Evolutionary conservation across 495 filamentous ascomycete genomes (phyloP).

Genomic region (Thermothielavioides terrestris): DNA sequence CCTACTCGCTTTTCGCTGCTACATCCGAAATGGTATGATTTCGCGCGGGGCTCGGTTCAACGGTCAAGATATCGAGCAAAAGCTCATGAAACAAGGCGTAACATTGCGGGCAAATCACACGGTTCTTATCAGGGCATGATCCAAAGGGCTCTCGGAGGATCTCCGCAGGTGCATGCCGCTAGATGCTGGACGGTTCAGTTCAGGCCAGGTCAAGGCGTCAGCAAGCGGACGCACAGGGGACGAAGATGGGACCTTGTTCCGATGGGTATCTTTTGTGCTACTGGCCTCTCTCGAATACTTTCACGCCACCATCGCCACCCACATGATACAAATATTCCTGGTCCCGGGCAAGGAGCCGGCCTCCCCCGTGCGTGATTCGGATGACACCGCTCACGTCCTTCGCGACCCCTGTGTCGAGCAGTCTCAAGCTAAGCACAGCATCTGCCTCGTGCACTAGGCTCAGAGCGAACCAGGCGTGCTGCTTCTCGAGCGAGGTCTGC

Average conservation of each 20-base stretch:
- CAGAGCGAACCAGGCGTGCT: slow-evolving; percentile 61
- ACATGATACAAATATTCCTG: slow-evolving; percentile 77
- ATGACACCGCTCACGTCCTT: slow-evolving; percentile 87
- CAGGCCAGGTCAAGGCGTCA: background rate
- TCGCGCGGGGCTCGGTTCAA: slow-evolving; percentile 24
- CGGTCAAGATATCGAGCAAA: slow-evolving; percentile 23
- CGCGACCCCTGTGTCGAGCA: slow-evolving; percentile 75
- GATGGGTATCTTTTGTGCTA: slow-evolving; percentile 14
- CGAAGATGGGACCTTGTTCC: background rate
- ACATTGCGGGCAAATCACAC: slow-evolving; percentile 18
- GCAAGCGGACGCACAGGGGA: background rate
- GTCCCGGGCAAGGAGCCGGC: slow-evolving; percentile 34
- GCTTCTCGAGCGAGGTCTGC: slow-evolving; percentile 55
- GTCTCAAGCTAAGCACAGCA: slow-evolving; percentile 58
- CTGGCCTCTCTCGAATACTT: slow-evolving; percentile 68
- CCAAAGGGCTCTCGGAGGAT: background rate
- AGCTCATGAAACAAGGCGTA: slow-evolving; percentile 30
- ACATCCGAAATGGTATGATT: slow-evolving; percentile 25
- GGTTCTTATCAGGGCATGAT: slow-evolving; percentile 5
- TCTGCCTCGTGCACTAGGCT: slow-evolving; percentile 65
- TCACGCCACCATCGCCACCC: slow-evolving; percentile 64
- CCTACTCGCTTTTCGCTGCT: slow-evolving; percentile 22
- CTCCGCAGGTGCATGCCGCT: background rate
- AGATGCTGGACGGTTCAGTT: too few relatives aligned
- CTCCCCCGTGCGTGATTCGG: slow-evolving; percentile 55